These are phyloP conservation scores for Cyclostephanos invisitatus DNA, from an alignment of 108 stramenopile species.

Conservation along the genomic window DNA sequence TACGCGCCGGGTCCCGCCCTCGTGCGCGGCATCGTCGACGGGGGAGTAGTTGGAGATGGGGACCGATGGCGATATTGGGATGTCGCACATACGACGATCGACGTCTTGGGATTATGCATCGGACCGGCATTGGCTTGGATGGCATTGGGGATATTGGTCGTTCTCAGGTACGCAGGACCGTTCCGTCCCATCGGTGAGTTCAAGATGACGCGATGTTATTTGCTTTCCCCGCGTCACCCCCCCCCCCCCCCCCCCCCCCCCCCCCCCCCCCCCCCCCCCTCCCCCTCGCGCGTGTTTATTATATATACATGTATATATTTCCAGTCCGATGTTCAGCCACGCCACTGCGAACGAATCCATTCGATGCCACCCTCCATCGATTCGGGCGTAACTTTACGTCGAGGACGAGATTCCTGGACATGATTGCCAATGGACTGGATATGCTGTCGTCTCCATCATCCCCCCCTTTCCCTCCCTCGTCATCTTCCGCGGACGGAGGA, in stretches of 20 bases:
- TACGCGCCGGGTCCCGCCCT: not conserved
- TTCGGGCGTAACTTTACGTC: slow-evolving; percentile 36
- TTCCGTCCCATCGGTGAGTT: slow-evolving; percentile 18
- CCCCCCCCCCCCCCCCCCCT: too few species aligned
- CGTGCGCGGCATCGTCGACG: slow-evolving; percentile 3
- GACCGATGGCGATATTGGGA: not conserved
- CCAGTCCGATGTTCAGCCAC: slow-evolving; percentile 31
- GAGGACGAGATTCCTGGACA: slow-evolving; percentile 33
- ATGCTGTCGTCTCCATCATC: slow-evolving; percentile 26
- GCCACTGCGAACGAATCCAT: slow-evolving; percentile 39
- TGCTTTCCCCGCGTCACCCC: not conserved
- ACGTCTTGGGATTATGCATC: slow-evolving; percentile 2
- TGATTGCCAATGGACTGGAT: slow-evolving; percentile 36
- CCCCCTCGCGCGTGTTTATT: too few species aligned
- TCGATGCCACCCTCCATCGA: slow-evolving; percentile 20
- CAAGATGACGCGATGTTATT: too few species aligned
- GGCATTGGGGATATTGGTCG: slow-evolving; percentile 13
- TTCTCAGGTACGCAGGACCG: slow-evolving; percentile 19
- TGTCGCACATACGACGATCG: slow-evolving; percentile 12
- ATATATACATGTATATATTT: not conserved
- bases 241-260: too few species aligned
- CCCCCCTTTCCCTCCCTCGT: too few species aligned
- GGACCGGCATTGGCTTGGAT: slow-evolving; percentile 30
- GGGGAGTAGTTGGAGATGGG: not conserved
- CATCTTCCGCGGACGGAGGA: too few species aligned